Percentiles rank a stretch among this genome's conserved stretches.
Conservation (phyloP, 805 yeast species). For the Kodamaea restingae region DNA sequence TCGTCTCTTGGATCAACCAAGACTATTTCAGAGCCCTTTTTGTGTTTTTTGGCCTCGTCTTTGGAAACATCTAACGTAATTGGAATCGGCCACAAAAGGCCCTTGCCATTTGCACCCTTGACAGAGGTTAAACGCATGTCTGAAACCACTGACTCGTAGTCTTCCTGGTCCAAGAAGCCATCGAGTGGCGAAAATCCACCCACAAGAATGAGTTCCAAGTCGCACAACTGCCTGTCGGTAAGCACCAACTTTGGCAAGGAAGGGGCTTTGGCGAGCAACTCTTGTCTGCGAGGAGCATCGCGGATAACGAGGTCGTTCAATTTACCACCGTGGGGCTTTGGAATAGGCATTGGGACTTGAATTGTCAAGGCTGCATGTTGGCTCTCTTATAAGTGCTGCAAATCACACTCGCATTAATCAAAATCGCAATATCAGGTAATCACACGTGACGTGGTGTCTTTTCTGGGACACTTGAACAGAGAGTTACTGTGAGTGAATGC, state of each 20-base stretch:
- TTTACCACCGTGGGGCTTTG: constrained; percentile 87
- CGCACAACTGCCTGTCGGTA: constrained; percentile 89
- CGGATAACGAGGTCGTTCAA: constrained; percentile 82
- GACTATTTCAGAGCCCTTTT: constrained; percentile 60
- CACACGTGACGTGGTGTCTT: constrained; percentile 6
- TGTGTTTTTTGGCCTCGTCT: constrained; percentile 41
- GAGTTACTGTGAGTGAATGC: neutral
- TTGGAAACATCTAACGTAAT: constrained; percentile 77
- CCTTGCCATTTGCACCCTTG: constrained; percentile 38
- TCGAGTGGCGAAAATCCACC: constrained; percentile 91
- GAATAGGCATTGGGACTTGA: constrained; percentile 46
- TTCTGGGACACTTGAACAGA: neutral
- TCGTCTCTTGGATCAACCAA: constrained; percentile 81
- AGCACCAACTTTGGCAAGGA: constrained; percentile 47
- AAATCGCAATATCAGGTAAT: constrained; percentile 5
- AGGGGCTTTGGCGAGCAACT: constrained; percentile 57
- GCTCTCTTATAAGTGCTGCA: constrained; percentile 5
- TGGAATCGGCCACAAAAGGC: constrained; percentile 88
- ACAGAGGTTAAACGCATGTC: constrained; percentile 62
- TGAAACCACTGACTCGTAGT: constrained; percentile 64
- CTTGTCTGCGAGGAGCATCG: constrained; percentile 58
- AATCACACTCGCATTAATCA: neutral
- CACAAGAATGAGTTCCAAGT: constrained; percentile 81
- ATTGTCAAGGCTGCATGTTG: neutral
- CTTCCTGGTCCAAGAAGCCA: constrained; percentile 63